Evolutionary conservation across 352 stramenopile genomes (phyloP).

Genomic region (Phytophthora cryptogea): DNA sequence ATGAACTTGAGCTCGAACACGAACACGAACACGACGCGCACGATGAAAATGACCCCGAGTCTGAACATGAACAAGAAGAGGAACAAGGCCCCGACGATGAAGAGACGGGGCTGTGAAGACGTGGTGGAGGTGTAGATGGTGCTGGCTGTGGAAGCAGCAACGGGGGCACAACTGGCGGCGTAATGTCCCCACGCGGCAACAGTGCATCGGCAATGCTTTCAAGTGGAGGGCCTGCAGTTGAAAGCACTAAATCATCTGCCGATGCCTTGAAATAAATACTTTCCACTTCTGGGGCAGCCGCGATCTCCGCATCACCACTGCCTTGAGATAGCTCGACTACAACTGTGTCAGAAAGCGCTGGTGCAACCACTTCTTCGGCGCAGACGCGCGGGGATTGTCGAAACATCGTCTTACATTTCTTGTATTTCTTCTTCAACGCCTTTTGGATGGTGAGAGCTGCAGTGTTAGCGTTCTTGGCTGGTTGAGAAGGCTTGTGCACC

Average conservation of each 20-base stretch:
- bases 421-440: conserved; percentile 49
- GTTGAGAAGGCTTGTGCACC: conserved; percentile 5
- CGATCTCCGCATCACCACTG: background rate
- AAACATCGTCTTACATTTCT: conserved; percentile 45
- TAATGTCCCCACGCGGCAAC: background rate
- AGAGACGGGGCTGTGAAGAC: conserved; percentile 1
- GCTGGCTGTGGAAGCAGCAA: conserved; percentile 11
- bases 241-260: background rate
- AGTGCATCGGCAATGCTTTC: background rate
- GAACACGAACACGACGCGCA: conserved; percentile 25
- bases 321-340: background rate
- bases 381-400: conserved; percentile 52
- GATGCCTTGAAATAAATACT: background rate
- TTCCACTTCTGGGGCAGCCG: background rate
- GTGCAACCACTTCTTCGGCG: conserved; percentile 27
- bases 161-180: conserved; percentile 14
- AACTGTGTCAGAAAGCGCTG: background rate
- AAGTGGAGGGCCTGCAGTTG: background rate
- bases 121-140: conserved; percentile 4
- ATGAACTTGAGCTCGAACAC: conserved; percentile 26
- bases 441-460: conserved; percentile 53
- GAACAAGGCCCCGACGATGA: conserved; percentile 11
- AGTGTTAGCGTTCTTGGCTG: conserved; percentile 18
- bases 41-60: conserved; percentile 20
- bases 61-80: conserved; percentile 18